These are phyloP conservation scores for Microglena sp. DNA, from an alignment of 139 green algal species.

Conservation along the genomic window DNA sequence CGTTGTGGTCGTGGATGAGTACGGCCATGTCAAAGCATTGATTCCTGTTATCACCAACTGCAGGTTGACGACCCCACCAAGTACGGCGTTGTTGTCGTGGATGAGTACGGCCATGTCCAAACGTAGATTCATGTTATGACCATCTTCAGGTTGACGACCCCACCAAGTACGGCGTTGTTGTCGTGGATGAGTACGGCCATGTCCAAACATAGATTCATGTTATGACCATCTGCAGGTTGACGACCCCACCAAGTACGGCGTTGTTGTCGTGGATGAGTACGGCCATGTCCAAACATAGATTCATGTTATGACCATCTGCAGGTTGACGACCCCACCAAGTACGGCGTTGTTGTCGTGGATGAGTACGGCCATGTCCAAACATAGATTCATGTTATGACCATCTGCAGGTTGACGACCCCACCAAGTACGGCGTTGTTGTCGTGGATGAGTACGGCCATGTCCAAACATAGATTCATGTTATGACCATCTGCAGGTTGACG, in stretches of 20 bases:
- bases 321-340: conserved; percentile 91
- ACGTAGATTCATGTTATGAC: too few relatives aligned
- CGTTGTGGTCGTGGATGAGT: conserved; percentile 87
- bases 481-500: conserved; percentile 55
- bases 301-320: conserved; percentile 24
- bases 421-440: conserved; percentile 96
- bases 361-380: conserved; percentile 67
- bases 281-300: conserved; percentile 70
- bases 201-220: too few relatives aligned
- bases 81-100: conserved; percentile 93
- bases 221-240: conserved; percentile 53
- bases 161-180: conserved; percentile 95
- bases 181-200: conserved; percentile 73
- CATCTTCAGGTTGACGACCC: conserved; percentile 72
- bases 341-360: conserved; percentile 92
- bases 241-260: conserved; percentile 94
- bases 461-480: too few relatives aligned
- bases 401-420: conserved; percentile 78
- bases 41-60: too few relatives aligned
- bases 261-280: conserved; percentile 85
- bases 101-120: conserved; percentile 71
- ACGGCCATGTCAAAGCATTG: conserved; percentile 61
- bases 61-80: conserved; percentile 89
- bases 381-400: too few relatives aligned
- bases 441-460: conserved; percentile 76